Conservation (phyloP, 306 rosid genomes). For the Quercus suber region DNA sequence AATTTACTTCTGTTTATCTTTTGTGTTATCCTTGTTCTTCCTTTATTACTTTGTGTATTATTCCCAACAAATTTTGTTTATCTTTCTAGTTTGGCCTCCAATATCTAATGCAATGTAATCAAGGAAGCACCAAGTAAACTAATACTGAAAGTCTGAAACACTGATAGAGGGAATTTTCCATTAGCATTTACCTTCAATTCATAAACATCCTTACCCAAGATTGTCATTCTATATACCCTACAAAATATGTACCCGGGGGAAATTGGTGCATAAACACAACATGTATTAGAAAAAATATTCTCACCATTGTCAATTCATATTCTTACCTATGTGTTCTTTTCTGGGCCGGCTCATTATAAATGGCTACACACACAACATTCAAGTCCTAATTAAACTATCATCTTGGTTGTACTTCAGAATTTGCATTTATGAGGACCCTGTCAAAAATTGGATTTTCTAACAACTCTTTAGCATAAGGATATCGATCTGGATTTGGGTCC, state of each 20-base stretch:
- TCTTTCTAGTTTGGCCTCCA: background rate
- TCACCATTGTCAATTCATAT: slow-evolving; percentile 30
- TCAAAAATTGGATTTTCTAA: slow-evolving; percentile 59
- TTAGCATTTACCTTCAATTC: slow-evolving; percentile 12
- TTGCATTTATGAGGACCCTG: slow-evolving; percentile 21
- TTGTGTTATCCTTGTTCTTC: too few relatives aligned
- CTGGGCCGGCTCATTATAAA: background rate
- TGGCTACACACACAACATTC: slow-evolving; percentile 15
- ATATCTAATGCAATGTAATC: background rate
- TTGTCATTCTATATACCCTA: slow-evolving; percentile 13
- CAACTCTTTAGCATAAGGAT: slow-evolving; percentile 74
- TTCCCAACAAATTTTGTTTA: background rate
- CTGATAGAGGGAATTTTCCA: background rate
- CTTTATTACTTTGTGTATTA: too few relatives aligned
- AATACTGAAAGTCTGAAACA: background rate
- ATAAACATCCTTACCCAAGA: slow-evolving; percentile 8
- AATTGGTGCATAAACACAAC: slow-evolving; percentile 36
- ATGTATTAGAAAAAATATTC: background rate
- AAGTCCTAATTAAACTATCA: background rate
- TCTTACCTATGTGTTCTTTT: background rate
- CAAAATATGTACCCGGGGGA: slow-evolving; percentile 45
- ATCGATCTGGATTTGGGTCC: slow-evolving; percentile 73
- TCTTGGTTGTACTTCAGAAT: slow-evolving; percentile 7
- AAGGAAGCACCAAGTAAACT: background rate
- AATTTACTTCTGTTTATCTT: too few relatives aligned